Base-by-base conservation (phyloP, 176 grass and related monocot species). In the Aegilops speltoides region DNA sequence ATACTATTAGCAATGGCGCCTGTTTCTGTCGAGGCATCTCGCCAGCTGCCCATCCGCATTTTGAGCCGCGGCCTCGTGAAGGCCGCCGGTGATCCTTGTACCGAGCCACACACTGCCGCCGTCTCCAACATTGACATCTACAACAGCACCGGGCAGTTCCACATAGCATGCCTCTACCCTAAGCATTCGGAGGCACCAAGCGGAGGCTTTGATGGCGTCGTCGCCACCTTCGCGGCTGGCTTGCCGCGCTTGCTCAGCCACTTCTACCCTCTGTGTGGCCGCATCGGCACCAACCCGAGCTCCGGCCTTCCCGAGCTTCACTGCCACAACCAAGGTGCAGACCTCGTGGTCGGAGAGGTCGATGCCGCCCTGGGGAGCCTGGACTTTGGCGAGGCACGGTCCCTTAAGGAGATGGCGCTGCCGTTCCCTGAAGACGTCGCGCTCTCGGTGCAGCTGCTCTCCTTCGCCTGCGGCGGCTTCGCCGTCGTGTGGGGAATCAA, bases 381-480 rank as follows among this genome's bases (percentile, higher is more conserved):
- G 60, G 32, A 88, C 64, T 91, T 84, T 64, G 14, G 43, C 45
- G 36, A 31, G 24, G 48, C 52, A 19, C 10, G 6, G 0, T 87
- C 89, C 3, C 31, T 88, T 2, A 7, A 37, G 17, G 69, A 20
- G 43, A 88, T 91, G 31, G 28, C 37, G 52, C 10, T 91, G 54
- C 85, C 85, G 7, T 88, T 68, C 20, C 67, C 32, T 8, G 17
- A 29, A 3, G 80, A 90, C 38, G 26, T 93, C 4, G 60, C 91
- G 4, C 75, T 93, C 24, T 93, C 87, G 17, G 43, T 93, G 37
- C 91, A 93, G 68, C 28, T 89, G 37, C 76, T 85, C 0, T 62
- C 75, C 25, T 93, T 89, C 68, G 33, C 72, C 2, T 90, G 85
- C 69, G 91, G 88, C 1, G 88, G 91, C 8, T 93, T 90, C 82